phyloP scores from a whole-genome alignment of 768 basidiomycete genomes.

The Phylloporus sp. region DNA sequence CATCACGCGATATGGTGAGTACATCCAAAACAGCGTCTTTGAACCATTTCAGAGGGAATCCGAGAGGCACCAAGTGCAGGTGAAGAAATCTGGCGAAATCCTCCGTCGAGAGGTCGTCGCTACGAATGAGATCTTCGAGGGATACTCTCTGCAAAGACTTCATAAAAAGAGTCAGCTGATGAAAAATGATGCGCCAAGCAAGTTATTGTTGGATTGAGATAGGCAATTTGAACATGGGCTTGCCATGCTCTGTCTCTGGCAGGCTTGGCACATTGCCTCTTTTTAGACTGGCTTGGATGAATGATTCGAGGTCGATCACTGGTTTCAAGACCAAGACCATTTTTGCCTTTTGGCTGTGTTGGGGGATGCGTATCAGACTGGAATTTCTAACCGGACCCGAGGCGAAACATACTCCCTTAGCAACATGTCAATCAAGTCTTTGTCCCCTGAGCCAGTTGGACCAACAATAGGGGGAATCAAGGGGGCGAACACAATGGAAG shows the following conservation, averaged over 20 bases:
- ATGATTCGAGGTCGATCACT: slow-evolving; percentile 3
- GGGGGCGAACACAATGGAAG: background rate
- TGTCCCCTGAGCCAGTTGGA: slow-evolving; percentile 1
- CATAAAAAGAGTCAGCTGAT: slow-evolving; percentile 24
- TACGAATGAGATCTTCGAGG: slow-evolving; percentile 28
- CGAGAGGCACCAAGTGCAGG: slow-evolving; percentile 2
- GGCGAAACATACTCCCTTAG: slow-evolving; percentile 6
- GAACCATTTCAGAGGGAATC: slow-evolving; percentile 20
- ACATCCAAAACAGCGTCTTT: slow-evolving; percentile 27
- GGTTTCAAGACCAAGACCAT: background rate
- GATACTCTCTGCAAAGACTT: slow-evolving; percentile 29
- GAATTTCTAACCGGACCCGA: background rate
- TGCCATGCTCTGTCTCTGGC: background rate
- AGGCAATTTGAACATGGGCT: background rate
- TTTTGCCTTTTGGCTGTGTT: slow-evolving; percentile 4
- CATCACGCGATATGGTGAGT: slow-evolving; percentile 5
- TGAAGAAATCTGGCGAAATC: slow-evolving; percentile 14
- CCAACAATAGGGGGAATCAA: background rate
- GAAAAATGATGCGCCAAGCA: slow-evolving; percentile 26
- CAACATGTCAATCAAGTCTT: slow-evolving; percentile 16
- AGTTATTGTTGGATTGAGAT: slow-evolving; percentile 18
- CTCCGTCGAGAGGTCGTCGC: slow-evolving; percentile 25
- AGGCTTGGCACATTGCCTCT: background rate
- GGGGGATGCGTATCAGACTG: background rate
- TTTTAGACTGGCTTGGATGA: background rate